Base-by-base conservation (phyloP, 2,329 filamentous ascomycete genomes). In the Aspergillus alliaceus region DNA sequence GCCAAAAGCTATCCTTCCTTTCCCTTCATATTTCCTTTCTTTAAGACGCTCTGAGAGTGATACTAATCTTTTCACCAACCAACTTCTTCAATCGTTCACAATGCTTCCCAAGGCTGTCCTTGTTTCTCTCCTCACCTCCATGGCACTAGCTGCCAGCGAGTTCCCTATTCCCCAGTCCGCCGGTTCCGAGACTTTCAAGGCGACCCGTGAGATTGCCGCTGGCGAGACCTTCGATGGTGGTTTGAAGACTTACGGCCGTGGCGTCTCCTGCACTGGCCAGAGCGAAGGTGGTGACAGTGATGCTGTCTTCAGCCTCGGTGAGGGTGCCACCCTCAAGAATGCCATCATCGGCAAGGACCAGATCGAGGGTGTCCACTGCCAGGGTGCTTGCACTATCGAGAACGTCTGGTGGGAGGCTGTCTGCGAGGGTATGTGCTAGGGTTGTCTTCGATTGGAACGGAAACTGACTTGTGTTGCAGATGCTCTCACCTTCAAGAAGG, bases 221-320 rank as follows among this genome's bases (percentile, higher is more conserved):
- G 76, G 75, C 20, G 71, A 71, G 51, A 69, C 64, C 37, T 80
- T 81, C 59, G 80, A 82, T 59, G 79, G 80, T 51, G 77, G 72
- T n/a, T 80, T 82, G 79, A 74, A 77, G 65, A 72, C 74, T 48
- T 82, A 72, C 67, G 80, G 78, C 59, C 78, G 80, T 56, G 71
- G 66, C 42, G 70, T 70, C 14, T 68, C 70, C 25, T 81, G 78
- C 67, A 65, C 64, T 22, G 77, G 54, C 31, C 54, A 80, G 58
- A 59, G 56, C n/a, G 79, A 82, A 58, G 77, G 77, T 22, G 79
- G 77, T 15, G 74, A 80, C 51, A 65, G 66, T 0, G 75, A 75
- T 47, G 69, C 74, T 5, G 72, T 77, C 51, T 75, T 75, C 58
- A 52, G 63, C 18, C 63, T 74, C 35, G 58, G 71, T 58, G 64